Conservation (phyloP, 2,329 filamentous ascomycete species). For the Orbilia quercus region DNA sequence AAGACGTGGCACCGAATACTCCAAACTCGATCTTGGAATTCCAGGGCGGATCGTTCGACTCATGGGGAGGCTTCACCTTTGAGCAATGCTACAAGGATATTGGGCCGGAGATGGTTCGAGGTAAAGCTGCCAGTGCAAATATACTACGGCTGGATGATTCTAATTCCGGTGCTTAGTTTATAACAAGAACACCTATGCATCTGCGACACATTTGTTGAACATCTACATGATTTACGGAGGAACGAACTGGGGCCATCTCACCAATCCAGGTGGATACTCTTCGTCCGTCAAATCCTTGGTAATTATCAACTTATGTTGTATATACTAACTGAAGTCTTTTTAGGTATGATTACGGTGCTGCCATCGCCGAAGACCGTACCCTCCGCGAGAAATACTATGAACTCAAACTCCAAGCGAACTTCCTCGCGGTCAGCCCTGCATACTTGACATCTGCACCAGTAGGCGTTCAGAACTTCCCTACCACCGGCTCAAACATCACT, state of each 20-base stretch:
- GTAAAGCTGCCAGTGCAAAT: background rate
- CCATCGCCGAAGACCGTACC: conserved; percentile 76
- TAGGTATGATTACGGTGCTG: conserved; percentile 71
- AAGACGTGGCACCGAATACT: conserved; percentile 72
- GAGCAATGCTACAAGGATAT: conserved; percentile 74
- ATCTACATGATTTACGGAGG: conserved; percentile 83
- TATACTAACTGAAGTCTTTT: conserved; percentile 11
- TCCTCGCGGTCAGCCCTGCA: conserved; percentile 76
- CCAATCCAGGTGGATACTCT: conserved; percentile 51
- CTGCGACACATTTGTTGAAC: conserved; percentile 75
- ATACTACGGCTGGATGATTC: background rate
- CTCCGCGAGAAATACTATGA: conserved; percentile 83
- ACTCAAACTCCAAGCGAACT: conserved; percentile 79
- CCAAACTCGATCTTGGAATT: conserved; percentile 75
- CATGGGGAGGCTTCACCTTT: conserved; percentile 78
- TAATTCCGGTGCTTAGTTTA: conserved; percentile 66
- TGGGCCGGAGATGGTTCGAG: conserved; percentile 78
- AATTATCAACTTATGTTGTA: background rate
- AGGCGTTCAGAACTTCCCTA: conserved; percentile 42
- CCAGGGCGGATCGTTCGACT: conserved; percentile 78
- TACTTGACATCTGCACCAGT: conserved; percentile 72
- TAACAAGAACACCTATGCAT: conserved; percentile 78
- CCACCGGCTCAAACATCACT: conserved; percentile 45
- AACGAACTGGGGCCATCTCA: conserved; percentile 81
- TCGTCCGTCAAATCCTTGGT: conserved; percentile 22